phyloP scores from a whole-genome alignment of 495 filamentous ascomycete species.

The Aspergillus campestris region DNA sequence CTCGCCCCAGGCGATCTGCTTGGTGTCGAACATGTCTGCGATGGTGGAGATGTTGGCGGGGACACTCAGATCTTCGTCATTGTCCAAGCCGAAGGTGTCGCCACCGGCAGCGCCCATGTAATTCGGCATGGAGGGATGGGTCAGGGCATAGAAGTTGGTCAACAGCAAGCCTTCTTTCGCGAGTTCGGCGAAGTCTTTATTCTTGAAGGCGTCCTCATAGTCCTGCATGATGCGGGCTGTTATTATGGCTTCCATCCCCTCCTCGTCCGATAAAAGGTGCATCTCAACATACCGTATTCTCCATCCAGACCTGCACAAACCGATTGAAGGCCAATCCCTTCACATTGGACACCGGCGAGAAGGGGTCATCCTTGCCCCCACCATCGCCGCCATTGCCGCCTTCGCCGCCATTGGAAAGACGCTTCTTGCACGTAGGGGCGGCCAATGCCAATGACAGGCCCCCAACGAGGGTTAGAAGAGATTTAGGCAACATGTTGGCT shows the following conservation, averaged over 20 bases:
- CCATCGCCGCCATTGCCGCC: slow-evolving; percentile 20
- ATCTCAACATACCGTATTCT: slow-evolving; percentile 51
- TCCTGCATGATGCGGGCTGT: slow-evolving; percentile 29
- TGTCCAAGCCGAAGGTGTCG: slow-evolving; percentile 62
- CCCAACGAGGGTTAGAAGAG: slow-evolving; percentile 15
- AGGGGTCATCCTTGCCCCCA: slow-evolving; percentile 7
- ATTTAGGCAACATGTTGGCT: neutral
- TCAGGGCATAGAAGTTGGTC: slow-evolving; percentile 53
- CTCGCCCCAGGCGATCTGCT: slow-evolving; percentile 57
- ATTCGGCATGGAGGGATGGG: slow-evolving; percentile 66
- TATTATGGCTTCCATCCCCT: too few relatives aligned
- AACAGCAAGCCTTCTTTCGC: slow-evolving; percentile 54
- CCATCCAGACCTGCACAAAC: slow-evolving; percentile 61
- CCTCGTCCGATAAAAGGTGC: too few relatives aligned
- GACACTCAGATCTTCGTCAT: slow-evolving; percentile 50
- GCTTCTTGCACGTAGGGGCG: slow-evolving; percentile 18
- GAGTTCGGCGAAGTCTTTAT: slow-evolving; percentile 47
- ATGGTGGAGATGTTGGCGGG: slow-evolving; percentile 56
- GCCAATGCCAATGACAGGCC: slow-evolving; percentile 18
- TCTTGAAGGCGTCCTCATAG: slow-evolving; percentile 39
- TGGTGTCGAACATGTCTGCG: slow-evolving; percentile 59
- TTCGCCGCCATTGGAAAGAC: slow-evolving; percentile 20
- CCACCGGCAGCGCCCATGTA: slow-evolving; percentile 56
- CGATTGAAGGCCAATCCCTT: slow-evolving; percentile 57
- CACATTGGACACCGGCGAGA: slow-evolving; percentile 48